A percentile compares a stretch with the other conserved stretches of the same genome.
These are phyloP conservation scores for Limnomonas spitsbergensis DNA, from an alignment of 139 green algal species.

Conservation along the genomic window DNA sequence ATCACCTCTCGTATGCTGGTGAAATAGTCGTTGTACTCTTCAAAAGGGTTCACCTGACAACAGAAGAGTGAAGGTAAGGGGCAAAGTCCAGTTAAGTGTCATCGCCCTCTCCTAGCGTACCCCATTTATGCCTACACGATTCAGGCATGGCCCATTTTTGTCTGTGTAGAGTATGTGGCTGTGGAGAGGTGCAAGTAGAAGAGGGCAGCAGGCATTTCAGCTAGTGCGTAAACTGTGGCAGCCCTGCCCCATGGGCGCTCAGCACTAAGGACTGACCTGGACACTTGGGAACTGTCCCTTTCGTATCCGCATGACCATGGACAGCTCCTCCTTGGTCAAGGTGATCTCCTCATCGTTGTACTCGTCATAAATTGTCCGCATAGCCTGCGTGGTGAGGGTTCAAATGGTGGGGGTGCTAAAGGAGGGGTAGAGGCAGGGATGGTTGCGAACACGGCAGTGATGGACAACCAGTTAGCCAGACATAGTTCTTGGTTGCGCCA, in stretches of 20 bases:
- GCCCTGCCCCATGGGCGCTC: not conserved
- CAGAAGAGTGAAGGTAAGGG: not conserved
- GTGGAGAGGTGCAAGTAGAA: too few species aligned
- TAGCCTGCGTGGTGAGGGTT: slow-evolving; percentile 40
- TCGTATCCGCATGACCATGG: slow-evolving; percentile 88
- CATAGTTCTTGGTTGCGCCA: too few species aligned
- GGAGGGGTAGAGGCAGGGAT: too few species aligned
- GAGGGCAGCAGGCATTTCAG: too few species aligned
- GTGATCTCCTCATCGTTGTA: slow-evolving; percentile 97
- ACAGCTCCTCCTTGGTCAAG: slow-evolving; percentile 81
- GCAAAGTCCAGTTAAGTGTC: too few species aligned
- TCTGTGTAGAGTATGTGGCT: too few species aligned
- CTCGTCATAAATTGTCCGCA: slow-evolving; percentile 90
- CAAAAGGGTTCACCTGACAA: slow-evolving; percentile 57
- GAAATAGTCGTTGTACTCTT: slow-evolving; percentile 69
- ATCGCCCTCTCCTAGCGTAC: too few species aligned
- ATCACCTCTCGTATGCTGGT: slow-evolving; percentile 66
- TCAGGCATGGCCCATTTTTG: too few species aligned
- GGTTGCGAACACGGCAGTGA: not conserved
- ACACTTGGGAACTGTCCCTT: slow-evolving; percentile 86
- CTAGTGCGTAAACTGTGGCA: not conserved
- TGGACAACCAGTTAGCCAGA: not conserved
- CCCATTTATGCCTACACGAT: too few species aligned
- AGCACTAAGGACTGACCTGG: slow-evolving; percentile 50
- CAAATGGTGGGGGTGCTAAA: not conserved